Evolutionary conservation across 1,284 basidiomycete genomes (phyloP), one percentile per base, ranked within the genome.

Genomic region (Cryptococcus sp.): DNA sequence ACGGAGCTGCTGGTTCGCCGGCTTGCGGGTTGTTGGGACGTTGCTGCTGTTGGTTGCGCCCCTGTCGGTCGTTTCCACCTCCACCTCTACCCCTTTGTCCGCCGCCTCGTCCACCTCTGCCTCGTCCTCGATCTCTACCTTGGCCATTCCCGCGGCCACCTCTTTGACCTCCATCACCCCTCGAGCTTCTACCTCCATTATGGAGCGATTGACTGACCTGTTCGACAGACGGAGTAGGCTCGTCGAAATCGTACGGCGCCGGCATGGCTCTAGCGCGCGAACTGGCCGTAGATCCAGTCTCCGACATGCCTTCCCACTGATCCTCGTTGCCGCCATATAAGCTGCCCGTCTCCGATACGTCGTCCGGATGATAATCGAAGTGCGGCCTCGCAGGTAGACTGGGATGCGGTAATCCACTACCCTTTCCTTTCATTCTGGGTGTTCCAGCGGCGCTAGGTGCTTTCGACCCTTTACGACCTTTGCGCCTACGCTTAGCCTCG

Each of bases 401-500:
- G 40, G 59, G 56, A 15, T 52, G 57, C 15, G n/a, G 39, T 47
- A 51, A 53, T 53, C n/a, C 48, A 48, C 8, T 45, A 39, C 15
- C 50, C 40, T 41, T 31, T 20, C 41, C 53, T 38, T 56, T 44
- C 52, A 23, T 10, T 23, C 38, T 42, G 50, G 41, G 20, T 53
- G 59, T 39, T 25, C 47, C 54, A 41, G 42, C 31, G 31, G 53
- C 17, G 41, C 57, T 50, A 16, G 40, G 47, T 31, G 50, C 41
- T 54, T 6, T 35, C 42, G 41, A 50, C 55, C 38, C 41, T 52
- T 31, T 38, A 15, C 47, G 39, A 25, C 60, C 59, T 61, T 81
- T 82, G 3, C 69, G 57, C 25, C 74, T 65, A 47, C 75, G 67
- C 68, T 80, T 81, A 35, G 82, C 81, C 48, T 78, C 79, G 5